Conservation (phyloP, 2,329 filamentous ascomycete species). For the Dactylellina drechsleri region DNA sequence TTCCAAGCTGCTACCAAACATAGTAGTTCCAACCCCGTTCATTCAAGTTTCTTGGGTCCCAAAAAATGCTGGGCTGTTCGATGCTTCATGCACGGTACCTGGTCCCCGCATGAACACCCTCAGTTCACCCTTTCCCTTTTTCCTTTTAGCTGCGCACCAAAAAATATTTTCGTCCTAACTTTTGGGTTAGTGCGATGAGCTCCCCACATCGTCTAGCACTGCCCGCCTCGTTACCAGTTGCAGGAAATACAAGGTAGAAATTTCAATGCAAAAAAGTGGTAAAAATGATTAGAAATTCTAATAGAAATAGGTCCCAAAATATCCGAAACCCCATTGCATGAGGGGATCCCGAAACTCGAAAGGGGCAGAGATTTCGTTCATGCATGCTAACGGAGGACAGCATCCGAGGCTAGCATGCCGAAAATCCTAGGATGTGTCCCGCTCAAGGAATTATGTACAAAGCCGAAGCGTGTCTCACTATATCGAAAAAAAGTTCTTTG, state of each 20-base stretch:
- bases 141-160: conserved; percentile 1
- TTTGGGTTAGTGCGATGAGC: conserved; percentile 53
- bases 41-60: conserved; percentile 18
- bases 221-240: conserved; percentile 44
- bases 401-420: conserved; percentile 2
- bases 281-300: not conserved
- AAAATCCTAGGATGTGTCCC: conserved; percentile 5
- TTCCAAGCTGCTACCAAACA: conserved; percentile 38
- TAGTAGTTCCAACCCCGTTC: conserved; percentile 43
- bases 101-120: conserved; percentile 40
- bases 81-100: conserved; percentile 31
- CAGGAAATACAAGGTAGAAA: conserved; percentile 5
- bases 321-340: conserved; percentile 18
- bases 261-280: too few relatives aligned
- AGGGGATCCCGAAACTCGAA: not conserved
- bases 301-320: not conserved
- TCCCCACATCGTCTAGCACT: conserved; percentile 51
- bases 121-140: conserved; percentile 7
- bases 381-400: conserved; percentile 1
- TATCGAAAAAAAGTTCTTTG: conserved; percentile 30
- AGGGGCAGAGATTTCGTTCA: too few relatives aligned
- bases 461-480: conserved; percentile 45
- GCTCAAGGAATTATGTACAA: conserved; percentile 30
- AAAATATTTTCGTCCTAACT: conserved; percentile 49
- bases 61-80: conserved; percentile 22